phyloP scores from a whole-genome alignment of 768 basidiomycete species.

The Asterophora lycoperdoides region DNA sequence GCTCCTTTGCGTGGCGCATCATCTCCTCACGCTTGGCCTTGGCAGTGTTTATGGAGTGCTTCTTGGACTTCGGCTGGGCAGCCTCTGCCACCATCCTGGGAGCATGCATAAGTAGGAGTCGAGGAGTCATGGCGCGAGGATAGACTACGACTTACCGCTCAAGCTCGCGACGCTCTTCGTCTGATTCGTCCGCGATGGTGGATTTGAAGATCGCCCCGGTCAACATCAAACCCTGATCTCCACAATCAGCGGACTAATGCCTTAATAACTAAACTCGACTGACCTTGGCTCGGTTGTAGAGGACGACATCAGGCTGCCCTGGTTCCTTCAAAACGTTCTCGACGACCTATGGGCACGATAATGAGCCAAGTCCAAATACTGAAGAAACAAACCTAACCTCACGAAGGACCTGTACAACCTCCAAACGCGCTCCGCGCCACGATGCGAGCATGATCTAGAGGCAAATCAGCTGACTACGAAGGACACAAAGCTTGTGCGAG shows the following conservation, averaged over 20 bases:
- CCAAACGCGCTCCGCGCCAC: constrained; percentile 95
- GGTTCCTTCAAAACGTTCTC: constrained; percentile 85
- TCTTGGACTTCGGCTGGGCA: constrained; percentile 67
- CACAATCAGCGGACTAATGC: not conserved
- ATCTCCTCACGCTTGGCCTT: constrained; percentile 40
- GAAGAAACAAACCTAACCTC: constrained; percentile 35
- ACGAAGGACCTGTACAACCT: constrained; percentile 86
- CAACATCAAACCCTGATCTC: constrained; percentile 69
- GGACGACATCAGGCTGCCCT: constrained; percentile 61
- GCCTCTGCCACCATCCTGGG: constrained; percentile 86
- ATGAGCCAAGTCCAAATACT: not conserved
- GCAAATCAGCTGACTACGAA: not conserved
- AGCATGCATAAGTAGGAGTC: not conserved
- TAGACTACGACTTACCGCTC: constrained; percentile 65
- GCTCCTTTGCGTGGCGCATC: constrained; percentile 30
- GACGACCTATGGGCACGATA: constrained; percentile 46
- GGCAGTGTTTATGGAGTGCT: constrained; percentile 29
- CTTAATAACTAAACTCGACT: constrained; percentile 5
- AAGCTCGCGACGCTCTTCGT: constrained; percentile 90
- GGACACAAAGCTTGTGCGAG: constrained; percentile 1
- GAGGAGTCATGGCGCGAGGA: constrained; percentile 6
- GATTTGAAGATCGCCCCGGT: constrained; percentile 89
- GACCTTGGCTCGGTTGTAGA: constrained; percentile 85
- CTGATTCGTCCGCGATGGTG: constrained; percentile 81
- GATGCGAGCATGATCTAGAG: constrained; percentile 87